These are phyloP conservation scores for Tylopilus microsporus DNA, from an alignment of 1,284 basidiomycete genomes.

Conservation along the genomic window DNA sequence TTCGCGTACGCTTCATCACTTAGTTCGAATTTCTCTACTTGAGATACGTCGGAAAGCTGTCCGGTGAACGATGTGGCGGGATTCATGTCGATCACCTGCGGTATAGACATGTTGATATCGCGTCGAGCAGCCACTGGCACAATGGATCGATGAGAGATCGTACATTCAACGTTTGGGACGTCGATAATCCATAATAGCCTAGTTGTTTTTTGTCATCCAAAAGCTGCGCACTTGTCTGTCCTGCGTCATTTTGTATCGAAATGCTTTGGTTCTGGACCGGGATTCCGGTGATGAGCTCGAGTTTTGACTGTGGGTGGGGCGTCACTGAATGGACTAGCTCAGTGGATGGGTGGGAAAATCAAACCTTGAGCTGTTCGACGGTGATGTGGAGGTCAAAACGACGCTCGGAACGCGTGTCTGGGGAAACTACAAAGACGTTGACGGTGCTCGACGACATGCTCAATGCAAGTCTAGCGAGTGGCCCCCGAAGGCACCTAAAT, in stretches of 20 bases:
- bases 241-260: slow-evolving; percentile 58
- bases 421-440: slow-evolving; percentile 76
- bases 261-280: slow-evolving; percentile 68
- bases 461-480: background rate
- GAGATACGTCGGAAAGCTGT: slow-evolving; percentile 77
- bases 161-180: slow-evolving; percentile 75
- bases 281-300: slow-evolving; percentile 90
- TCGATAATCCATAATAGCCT: slow-evolving; percentile 66
- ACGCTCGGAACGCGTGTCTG: slow-evolving; percentile 83
- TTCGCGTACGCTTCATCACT: slow-evolving; percentile 78
- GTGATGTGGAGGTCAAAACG: slow-evolving; percentile 71
- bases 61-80: slow-evolving; percentile 70
- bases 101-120: background rate
- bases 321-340: background rate
- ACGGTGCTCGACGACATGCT: slow-evolving; percentile 53
- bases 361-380: slow-evolving; percentile 75
- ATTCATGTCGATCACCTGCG: slow-evolving; percentile 73
- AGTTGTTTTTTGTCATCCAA: slow-evolving; percentile 65
- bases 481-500: background rate
- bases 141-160: slow-evolving; percentile 9
- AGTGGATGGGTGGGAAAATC: background rate
- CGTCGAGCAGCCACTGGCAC: background rate
- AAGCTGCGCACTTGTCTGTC: slow-evolving; percentile 50
- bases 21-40: slow-evolving; percentile 92
- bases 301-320: slow-evolving; percentile 57